Evolutionary conservation across 495 filamentous ascomycete genomes (phyloP).

Genomic region (Penicillium manginii): DNA sequence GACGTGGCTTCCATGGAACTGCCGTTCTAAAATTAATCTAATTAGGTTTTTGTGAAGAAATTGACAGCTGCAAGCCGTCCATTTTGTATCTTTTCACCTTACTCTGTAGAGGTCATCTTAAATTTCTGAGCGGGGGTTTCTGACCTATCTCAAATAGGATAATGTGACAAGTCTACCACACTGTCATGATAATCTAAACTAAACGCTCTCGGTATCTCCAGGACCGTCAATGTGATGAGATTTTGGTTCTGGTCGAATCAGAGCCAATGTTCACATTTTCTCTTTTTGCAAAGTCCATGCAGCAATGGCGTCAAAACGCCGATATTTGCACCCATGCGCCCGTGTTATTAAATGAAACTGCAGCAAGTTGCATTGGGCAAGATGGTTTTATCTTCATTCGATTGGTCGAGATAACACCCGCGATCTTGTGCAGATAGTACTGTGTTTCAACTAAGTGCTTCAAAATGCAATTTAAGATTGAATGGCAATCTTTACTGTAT

Average conservation of each 20-base stretch:
- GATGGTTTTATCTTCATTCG: no score
- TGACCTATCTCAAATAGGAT: conserved; percentile 12
- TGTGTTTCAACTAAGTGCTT: no score
- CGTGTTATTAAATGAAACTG: background rate
- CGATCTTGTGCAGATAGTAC: no score
- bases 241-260: background rate
- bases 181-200: conserved; percentile 5
- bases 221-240: background rate
- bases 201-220: background rate
- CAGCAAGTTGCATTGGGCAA: background rate
- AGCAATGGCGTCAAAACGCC: background rate
- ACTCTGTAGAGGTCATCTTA: background rate
- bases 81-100: background rate
- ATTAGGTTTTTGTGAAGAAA: conserved; percentile 22
- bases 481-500: no score
- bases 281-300: background rate
- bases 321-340: background rate
- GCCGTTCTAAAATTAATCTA: conserved; percentile 16
- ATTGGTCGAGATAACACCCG: no score
- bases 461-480: no score
- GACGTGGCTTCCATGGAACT: conserved; percentile 11
- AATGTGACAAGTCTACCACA: conserved; percentile 12
- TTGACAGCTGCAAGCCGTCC: conserved; percentile 22
- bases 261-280: background rate
- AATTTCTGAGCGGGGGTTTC: conserved; percentile 1